Evolutionary conservation across 108 stramenopile genomes (phyloP).

Genomic region (Asterionellopsis glacialis): DNA sequence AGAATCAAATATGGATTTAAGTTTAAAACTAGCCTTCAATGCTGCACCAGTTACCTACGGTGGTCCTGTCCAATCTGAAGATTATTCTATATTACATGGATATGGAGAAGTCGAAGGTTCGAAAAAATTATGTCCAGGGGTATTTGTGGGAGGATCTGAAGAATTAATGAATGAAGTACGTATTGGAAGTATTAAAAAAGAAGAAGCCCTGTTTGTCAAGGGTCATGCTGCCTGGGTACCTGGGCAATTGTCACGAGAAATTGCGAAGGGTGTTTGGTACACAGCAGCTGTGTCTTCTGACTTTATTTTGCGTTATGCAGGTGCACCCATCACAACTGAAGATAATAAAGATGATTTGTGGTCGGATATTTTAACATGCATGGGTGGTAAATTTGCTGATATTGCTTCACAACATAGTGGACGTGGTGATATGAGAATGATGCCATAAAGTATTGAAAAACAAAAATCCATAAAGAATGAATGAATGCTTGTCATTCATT

Average conservation of each 20-base stretch:
- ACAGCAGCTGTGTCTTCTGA: constrained; percentile 65
- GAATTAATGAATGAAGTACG: constrained; percentile 80
- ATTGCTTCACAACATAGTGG: constrained; percentile 59
- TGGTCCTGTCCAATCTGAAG: constrained; percentile 76
- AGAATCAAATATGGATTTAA: constrained; percentile 65
- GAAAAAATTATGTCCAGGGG: constrained; percentile 77
- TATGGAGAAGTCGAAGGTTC: constrained; percentile 80
- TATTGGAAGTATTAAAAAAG: constrained; percentile 47
- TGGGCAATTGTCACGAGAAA: constrained; percentile 76
- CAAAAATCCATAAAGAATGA: no score
- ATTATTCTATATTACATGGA: constrained; percentile 77
- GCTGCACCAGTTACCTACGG: constrained; percentile 77
- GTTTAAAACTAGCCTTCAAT: constrained; percentile 71
- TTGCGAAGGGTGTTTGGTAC: constrained; percentile 85
- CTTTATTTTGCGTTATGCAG: constrained; percentile 79
- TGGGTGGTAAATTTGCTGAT: constrained; percentile 71
- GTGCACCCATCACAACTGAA: constrained; percentile 59
- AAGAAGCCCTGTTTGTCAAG: constrained; percentile 77
- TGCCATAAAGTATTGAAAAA: no score
- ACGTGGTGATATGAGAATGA: constrained; percentile 66
- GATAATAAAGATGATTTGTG: constrained; percentile 74
- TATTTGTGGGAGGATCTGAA: constrained; percentile 81
- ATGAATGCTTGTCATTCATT: no score
- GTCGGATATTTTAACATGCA: constrained; percentile 75
- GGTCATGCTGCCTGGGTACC: constrained; percentile 88